A percentile compares a stretch with the other conserved stretches of the same genome.
Conservation (phyloP, 2,329 filamentous ascomycete genomes). For the Pseudocercospora cruenta region DNA sequence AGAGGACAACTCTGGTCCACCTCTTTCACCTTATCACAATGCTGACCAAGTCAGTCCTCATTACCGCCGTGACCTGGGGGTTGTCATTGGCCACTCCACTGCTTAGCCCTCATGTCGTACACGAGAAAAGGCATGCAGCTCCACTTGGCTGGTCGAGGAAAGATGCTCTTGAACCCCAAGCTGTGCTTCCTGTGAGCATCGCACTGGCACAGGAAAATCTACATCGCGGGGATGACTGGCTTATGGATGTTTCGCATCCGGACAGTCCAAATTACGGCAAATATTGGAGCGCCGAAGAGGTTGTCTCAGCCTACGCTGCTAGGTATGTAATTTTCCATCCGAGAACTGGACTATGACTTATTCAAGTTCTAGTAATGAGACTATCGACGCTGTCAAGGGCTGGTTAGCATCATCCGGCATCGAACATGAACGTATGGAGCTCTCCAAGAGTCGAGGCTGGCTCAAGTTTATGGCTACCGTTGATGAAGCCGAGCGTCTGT, state of each 20-base stretch:
- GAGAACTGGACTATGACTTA: not conserved
- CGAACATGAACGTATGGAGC: conserved; percentile 37
- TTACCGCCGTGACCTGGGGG: not conserved
- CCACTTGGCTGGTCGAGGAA: conserved; percentile 38
- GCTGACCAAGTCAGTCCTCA: not conserved
- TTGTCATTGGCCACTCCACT: conserved; percentile 12
- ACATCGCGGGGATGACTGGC: conserved; percentile 28
- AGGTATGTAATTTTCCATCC: conserved; percentile 3
- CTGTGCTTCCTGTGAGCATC: conserved; percentile 30
- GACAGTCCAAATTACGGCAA: conserved; percentile 47
- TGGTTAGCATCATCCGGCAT: conserved; percentile 46
- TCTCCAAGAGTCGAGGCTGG: conserved; percentile 44
- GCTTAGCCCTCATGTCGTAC: conserved; percentile 30
- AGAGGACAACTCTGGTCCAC: too few species aligned
- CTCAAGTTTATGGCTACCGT: conserved; percentile 49
- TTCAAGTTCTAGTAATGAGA: conserved; percentile 13
- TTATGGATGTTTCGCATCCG: conserved; percentile 43
- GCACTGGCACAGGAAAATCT: conserved; percentile 32
- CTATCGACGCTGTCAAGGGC: conserved; percentile 42
- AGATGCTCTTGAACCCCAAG: conserved; percentile 28
- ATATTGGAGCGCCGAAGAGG: conserved; percentile 43
- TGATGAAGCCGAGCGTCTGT: conserved; percentile 44
- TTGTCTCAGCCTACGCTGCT: conserved; percentile 35
- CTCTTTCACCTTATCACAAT: not conserved
- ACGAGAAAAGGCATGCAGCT: conserved; percentile 35